Base-by-base conservation (phyloP, 2,329 filamentous ascomycete species). In the Colletotrichum siamense region DNA sequence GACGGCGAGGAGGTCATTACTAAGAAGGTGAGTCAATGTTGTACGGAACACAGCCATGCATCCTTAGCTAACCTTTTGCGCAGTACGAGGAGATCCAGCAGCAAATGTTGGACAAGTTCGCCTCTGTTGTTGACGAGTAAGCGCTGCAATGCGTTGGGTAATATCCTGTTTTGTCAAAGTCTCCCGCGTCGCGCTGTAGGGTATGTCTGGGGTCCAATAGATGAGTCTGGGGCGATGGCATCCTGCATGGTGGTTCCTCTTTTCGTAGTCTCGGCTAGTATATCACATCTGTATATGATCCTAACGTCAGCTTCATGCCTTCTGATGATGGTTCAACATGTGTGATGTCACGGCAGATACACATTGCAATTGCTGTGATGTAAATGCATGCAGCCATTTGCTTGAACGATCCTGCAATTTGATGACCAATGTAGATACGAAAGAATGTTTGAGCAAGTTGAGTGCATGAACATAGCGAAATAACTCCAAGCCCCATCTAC, bases 21-120 rank as follows among this genome's bases (percentile, higher is more conserved):
- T 81, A 96, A 96, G 91, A 98, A 96, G 93, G 95, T 95, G 88
- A 81, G 91, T 71, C 18, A 12, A 67, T 30, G 5, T 30, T 13
- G 26, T 28, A 30, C 16, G 16, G 6, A 61, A 28, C 6, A 4
- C 24, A 6, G 10, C 22, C 8, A 34, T 6, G 5, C 16, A n/a
- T 16, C 64, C 64, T 69, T 81, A 79, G 87, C 91, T 83, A 91
- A 84, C 72, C 30, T 30, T 71, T 16, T 22, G 73, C 68, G 68
- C 82, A 97, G 95, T 99, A 99, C 86, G 97, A 99, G 90, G 93
- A 93, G 81, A 92, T 99, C 81, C 91, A 97, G 81, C 95, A 98
- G 88, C 90, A 92, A 81, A 96, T 99, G 96, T 93, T 94, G 81
- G 97, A 99, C 88, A 98, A 98, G 89, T 99, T 99, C 88, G 97